These are phyloP conservation scores for Lathyrus tuberosus DNA, from an alignment of 306 rosid species.

Conservation along the genomic window DNA sequence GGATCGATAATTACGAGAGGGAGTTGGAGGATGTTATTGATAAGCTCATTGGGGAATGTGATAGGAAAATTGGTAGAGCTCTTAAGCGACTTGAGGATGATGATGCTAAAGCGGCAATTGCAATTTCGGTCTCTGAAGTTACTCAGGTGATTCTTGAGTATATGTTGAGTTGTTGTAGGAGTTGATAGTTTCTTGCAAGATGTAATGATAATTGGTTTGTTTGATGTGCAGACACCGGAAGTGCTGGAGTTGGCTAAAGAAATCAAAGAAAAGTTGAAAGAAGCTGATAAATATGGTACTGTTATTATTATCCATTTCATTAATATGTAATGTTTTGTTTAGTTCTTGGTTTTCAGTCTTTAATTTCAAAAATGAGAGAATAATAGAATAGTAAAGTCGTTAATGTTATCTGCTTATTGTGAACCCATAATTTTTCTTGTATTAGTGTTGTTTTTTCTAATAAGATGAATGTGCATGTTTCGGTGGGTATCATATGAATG, in stretches of 20 bases:
- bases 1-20: slow-evolving; percentile 78
- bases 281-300: slow-evolving; percentile 87
- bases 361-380: neutral
- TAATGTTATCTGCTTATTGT: too few species aligned
- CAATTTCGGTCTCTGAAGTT: slow-evolving; percentile 95
- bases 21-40: slow-evolving; percentile 96
- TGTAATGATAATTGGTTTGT: slow-evolving; percentile 15
- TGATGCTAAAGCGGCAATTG: slow-evolving; percentile 97
- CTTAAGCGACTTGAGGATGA: slow-evolving; percentile 97
- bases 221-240: slow-evolving; percentile 76
- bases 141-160: slow-evolving; percentile 63
- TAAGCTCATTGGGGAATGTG: slow-evolving; percentile 94
- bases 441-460: too few species aligned
- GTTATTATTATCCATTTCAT: slow-evolving; percentile 7
- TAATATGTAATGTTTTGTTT: neutral
- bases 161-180: neutral
- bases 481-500: neutral
- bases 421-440: too few species aligned
- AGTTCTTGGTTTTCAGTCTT: neutral
- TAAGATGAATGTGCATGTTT: neutral
- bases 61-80: slow-evolving; percentile 89
- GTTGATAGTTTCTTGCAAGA: neutral
- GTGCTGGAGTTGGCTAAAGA: slow-evolving; percentile 74
- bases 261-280: slow-evolving; percentile 88
- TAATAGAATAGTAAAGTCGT: neutral